Percentiles rank a stretch among this genome's conserved stretches.
Evolutionary conservation across 768 basidiomycete genomes (phyloP).

Genomic region (Cystobasidium ongulense): DNA sequence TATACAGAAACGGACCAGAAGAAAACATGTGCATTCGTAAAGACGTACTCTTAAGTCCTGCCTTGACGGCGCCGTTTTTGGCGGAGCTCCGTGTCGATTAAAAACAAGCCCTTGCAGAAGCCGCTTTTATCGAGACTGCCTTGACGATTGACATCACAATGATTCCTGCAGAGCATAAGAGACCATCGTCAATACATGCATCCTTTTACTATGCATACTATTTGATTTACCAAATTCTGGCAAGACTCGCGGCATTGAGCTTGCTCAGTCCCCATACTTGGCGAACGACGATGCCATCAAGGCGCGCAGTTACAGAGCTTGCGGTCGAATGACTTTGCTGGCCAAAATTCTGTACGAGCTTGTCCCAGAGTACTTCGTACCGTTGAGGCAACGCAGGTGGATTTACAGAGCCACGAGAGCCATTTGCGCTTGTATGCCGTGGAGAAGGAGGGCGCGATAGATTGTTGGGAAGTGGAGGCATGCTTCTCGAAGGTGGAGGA

Average conservation of each 20-base stretch:
- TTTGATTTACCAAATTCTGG: constrained; percentile 2
- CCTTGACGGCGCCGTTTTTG: neutral
- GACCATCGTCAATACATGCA: neutral
- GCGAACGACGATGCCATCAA: neutral
- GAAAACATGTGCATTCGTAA: no score
- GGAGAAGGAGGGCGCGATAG: neutral
- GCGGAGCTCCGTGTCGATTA: constrained; percentile 16
- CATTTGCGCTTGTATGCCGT: neutral
- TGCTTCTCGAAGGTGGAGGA: neutral
- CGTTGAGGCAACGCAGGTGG: neutral
- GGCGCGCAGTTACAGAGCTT: neutral
- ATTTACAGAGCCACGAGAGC: neutral
- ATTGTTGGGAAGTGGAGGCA: neutral
- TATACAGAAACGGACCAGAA: no score
- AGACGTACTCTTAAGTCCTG: no score
- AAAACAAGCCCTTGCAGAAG: constrained; percentile 4
- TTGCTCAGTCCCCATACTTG: constrained; percentile 13
- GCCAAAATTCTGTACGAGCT: neutral
- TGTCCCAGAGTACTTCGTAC: constrained; percentile 12
- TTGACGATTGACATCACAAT: constrained; percentile 8
- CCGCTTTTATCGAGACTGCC: constrained; percentile 7
- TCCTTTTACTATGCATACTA: neutral
- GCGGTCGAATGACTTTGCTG: neutral
- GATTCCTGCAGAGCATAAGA: neutral
- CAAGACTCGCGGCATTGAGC: neutral